These are phyloP conservation scores for Nicotiana otophora DNA, from an alignment of 257 asterid species.

Conservation along the genomic window DNA sequence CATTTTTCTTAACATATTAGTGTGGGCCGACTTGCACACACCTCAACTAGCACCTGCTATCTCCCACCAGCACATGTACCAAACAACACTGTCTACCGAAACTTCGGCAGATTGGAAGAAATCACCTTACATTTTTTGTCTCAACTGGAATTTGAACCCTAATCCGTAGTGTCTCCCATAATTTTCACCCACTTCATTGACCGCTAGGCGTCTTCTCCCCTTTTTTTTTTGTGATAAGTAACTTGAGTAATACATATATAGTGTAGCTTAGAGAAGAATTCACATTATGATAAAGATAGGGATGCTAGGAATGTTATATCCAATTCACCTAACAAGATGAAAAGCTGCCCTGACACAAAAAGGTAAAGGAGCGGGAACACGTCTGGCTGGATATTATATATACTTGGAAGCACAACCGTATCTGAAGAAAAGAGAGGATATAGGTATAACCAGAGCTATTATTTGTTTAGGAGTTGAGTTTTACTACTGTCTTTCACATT, in stretches of 20 bases:
- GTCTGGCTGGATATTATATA: neutral
- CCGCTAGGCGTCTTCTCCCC: neutral
- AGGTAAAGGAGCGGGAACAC: neutral
- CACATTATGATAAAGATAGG: neutral
- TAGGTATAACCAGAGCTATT: neutral
- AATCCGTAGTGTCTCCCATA: neutral
- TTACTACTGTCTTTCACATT: neutral
- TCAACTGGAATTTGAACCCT: neutral
- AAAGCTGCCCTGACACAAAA: neutral
- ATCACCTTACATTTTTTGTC: neutral
- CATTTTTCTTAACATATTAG: neutral
- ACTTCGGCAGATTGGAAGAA: neutral
- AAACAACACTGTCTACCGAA: neutral
- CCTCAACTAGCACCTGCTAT: neutral
- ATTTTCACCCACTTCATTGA: neutral
- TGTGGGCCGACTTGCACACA: neutral
- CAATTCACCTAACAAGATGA: neutral
- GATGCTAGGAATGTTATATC: neutral
- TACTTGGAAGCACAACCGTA: neutral
- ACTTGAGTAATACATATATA: neutral
- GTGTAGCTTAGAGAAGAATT: neutral
- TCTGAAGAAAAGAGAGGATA: neutral
- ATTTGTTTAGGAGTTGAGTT: neutral
- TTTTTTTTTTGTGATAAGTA: neutral
- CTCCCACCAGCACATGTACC: neutral